These are phyloP conservation scores for Ustilago tritici DNA, from an alignment of 1,284 basidiomycete species.

Conservation along the genomic window DNA sequence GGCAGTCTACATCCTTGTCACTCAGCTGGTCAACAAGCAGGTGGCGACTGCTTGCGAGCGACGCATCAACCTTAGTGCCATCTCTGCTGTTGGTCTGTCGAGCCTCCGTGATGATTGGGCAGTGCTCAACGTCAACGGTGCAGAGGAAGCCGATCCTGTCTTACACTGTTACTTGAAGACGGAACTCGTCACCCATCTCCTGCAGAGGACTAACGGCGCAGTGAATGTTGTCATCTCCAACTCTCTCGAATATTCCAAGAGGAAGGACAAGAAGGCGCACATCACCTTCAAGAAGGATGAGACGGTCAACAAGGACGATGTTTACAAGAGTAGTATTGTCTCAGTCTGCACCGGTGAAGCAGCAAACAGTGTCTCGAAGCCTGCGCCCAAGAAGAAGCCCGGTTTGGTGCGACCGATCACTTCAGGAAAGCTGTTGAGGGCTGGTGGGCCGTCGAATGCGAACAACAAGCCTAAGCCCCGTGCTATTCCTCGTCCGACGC, in stretches of 20 bases:
- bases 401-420: conserved; percentile 85
- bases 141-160: conserved; percentile 90
- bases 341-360: conserved; percentile 90
- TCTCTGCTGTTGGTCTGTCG: conserved; percentile 86
- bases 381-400: conserved; percentile 87
- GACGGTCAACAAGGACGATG: conserved; percentile 79
- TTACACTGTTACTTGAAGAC: conserved; percentile 96
- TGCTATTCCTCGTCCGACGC: conserved; percentile 42
- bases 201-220: conserved; percentile 83
- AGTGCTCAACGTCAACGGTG: conserved; percentile 76
- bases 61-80: conserved; percentile 88
- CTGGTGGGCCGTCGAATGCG: conserved; percentile 76
- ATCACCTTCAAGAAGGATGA: conserved; percentile 94
- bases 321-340: conserved; percentile 94
- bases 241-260: conserved; percentile 80
- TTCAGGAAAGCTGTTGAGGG: conserved; percentile 81
- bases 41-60: conserved; percentile 80
- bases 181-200: conserved; percentile 85
- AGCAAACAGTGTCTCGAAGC: conserved; percentile 81
- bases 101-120: conserved; percentile 91
- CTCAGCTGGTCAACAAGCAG: conserved; percentile 74
- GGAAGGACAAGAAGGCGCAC: conserved; percentile 92
- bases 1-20: conserved; percentile 85
- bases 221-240: conserved; percentile 74
- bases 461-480: conserved; percentile 64